Percentiles rank a stretch among this genome's conserved stretches.
phyloP scores from a whole-genome alignment of 139 green algal genomes.

The Chlorella ohadii region DNA sequence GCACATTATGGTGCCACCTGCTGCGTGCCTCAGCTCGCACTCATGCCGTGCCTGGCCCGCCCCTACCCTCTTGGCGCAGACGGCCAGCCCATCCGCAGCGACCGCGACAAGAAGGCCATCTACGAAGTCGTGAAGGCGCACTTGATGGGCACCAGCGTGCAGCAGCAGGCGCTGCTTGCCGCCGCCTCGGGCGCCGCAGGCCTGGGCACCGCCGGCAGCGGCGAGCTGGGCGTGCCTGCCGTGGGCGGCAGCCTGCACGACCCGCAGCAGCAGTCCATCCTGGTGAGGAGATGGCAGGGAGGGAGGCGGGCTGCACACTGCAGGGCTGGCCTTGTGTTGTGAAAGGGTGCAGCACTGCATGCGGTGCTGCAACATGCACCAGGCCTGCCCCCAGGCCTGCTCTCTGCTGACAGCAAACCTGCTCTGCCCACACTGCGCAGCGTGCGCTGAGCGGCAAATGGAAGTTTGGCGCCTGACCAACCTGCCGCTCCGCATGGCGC shows the following conservation, averaged over 20 bases:
- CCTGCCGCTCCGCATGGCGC: too few species aligned
- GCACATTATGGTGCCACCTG: neutral
- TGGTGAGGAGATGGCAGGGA: neutral
- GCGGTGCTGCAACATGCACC: too few species aligned
- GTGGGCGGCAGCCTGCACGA: slow-evolving; percentile 5
- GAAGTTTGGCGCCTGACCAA: slow-evolving; percentile 21
- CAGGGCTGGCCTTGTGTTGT: too few species aligned
- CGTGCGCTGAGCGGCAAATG: slow-evolving; percentile 30
- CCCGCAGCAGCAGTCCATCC: slow-evolving; percentile 13
- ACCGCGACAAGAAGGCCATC: slow-evolving; percentile 38
- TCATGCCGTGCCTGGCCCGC: neutral
- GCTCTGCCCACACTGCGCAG: too few species aligned
- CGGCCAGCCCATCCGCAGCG: slow-evolving; percentile 28
- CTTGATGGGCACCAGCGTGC: slow-evolving; percentile 34
- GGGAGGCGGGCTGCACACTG: too few species aligned
- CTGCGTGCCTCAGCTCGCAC: too few species aligned
- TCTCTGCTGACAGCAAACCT: too few species aligned
- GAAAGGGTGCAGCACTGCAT: too few species aligned
- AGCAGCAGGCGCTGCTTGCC: slow-evolving; percentile 18
- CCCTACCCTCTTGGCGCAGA: neutral
- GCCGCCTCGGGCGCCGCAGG: neutral
- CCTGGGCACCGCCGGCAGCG: too few species aligned
- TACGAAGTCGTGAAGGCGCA: slow-evolving; percentile 40
- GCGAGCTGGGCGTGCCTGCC: neutral
- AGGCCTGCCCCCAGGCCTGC: too few species aligned